phyloP scores from a whole-genome alignment of 2,329 filamentous ascomycete genomes.

The Akanthomyces muscarius region DNA sequence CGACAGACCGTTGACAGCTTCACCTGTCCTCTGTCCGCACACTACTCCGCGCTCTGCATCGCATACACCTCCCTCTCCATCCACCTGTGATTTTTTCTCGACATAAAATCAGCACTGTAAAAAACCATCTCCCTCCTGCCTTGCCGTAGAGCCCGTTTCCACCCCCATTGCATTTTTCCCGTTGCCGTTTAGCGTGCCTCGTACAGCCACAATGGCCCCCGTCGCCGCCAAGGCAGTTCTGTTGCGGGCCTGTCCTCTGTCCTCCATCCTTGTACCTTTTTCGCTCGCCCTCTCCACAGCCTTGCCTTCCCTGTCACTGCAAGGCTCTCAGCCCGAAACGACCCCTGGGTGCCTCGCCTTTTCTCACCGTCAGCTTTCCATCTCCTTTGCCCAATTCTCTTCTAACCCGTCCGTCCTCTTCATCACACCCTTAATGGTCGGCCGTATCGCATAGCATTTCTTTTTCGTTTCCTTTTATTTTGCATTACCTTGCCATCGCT shows the following conservation, averaged over 20 bases:
- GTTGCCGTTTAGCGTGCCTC: not conserved
- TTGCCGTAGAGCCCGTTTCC: not conserved
- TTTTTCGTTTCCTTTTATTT: not conserved
- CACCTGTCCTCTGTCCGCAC: not conserved
- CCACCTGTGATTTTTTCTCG: too few species aligned
- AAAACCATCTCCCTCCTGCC: not conserved
- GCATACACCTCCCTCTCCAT: too few species aligned
- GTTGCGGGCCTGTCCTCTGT: not conserved
- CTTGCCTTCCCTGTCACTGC: not conserved
- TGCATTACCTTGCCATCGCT: not conserved
- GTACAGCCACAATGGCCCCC: not conserved
- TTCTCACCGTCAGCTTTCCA: not conserved
- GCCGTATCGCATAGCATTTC: not conserved
- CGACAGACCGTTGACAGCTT: not conserved
- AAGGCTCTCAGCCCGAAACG: constrained; percentile 4
- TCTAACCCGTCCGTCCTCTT: not conserved
- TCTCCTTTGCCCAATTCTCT: not conserved
- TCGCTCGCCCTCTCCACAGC: not conserved
- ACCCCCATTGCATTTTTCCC: not conserved
- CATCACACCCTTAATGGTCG: not conserved
- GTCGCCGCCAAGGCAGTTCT: not conserved
- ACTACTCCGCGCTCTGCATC: not conserved
- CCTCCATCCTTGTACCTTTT: not conserved
- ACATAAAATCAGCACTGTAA: too few species aligned
- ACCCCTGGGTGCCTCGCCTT: not conserved